Percentiles rank a stretch among this genome's conserved stretches.
Conservation (phyloP, 441 rosid genomes). For the Mallotus repandus region DNA sequence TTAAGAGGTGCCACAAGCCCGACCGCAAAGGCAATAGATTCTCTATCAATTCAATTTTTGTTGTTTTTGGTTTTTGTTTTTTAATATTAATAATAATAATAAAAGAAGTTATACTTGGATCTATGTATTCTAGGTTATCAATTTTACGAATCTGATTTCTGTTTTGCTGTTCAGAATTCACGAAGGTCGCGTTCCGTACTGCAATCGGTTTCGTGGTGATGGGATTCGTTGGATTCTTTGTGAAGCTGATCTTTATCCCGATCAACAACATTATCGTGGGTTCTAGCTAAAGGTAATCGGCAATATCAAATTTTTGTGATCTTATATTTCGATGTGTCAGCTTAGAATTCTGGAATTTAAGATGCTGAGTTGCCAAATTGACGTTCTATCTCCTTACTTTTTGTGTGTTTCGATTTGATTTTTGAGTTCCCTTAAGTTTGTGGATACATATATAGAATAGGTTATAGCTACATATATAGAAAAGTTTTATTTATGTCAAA, state of each 20-base stretch:
- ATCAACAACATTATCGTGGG: slow-evolving; percentile 89
- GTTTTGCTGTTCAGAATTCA: slow-evolving; percentile 47
- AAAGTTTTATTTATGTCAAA: too few relatives aligned
- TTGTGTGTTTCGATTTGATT: too few relatives aligned
- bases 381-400: too few relatives aligned
- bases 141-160: background rate
- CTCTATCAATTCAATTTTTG: background rate
- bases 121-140: background rate
- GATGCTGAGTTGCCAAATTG: too few relatives aligned
- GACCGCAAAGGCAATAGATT: slow-evolving; percentile 61
- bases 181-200: slow-evolving; percentile 74
- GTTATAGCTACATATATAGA: too few relatives aligned
- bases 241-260: slow-evolving; percentile 81
- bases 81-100: too few relatives aligned
- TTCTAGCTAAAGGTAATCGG: slow-evolving; percentile 41
- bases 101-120: background rate
- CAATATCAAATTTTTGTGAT: too few relatives aligned
- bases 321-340: too few relatives aligned
- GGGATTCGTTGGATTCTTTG: slow-evolving; percentile 90
- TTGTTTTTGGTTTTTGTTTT: too few relatives aligned
- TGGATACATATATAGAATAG: too few relatives aligned
- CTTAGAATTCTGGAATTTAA: too few relatives aligned
- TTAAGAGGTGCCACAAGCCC: slow-evolving; percentile 88
- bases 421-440: too few relatives aligned
- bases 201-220: slow-evolving; percentile 87